Base-by-base conservation (phyloP, 345 rosid genomes). In the Crucihimalaya himalaica region DNA sequence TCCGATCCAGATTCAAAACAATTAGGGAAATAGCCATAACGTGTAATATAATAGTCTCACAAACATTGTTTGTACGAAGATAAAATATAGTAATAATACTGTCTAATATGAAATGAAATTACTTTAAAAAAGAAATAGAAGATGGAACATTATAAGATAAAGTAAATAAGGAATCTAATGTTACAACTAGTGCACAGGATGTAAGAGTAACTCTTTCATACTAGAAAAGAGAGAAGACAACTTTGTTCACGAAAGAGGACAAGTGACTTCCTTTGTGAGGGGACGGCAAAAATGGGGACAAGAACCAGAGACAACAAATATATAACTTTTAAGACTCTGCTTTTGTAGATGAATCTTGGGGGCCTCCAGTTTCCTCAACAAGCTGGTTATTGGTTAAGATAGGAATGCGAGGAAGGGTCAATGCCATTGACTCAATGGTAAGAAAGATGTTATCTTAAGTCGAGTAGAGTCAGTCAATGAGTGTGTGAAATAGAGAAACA, bases 311-410 rank as follows among this genome's bases (percentile, higher is more conserved):
- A 51, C 48, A 16, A 31, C 67, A 60, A 25, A 52, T 31, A 71
- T 51, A 23, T 28, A 12, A 42, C 13, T 25, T 45, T 70, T 34
- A 62, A 59, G 68, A 51, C 53, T 64, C 83, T 79, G 74, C 63
- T 84, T 84, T 77, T 40, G 82, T 45, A 39, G 73, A 52, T 12
- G 89, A 58, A 39, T 76, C 63, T 73, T 82, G 87, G 20, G 76
- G 85, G 4, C 68, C 63, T 62, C 80, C 89, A 15, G 62, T 50
- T 76, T 83, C 85, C 25, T 87, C 80, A 74, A 90, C 83, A 60
- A 89, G 79, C 94, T 85, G 87, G 42, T n/a, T 65, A 61, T 92
- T 85, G 87, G 42, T n/a, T 65, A 61, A 50, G 20, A 64, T 5
- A 18, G 19, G 13, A 43, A 23, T 35, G 35, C 10, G 4, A 78